Evolutionary conservation across 1,284 basidiomycete genomes (phyloP), one percentile per base, ranked within the genome.

Genomic region (Dichomitus squalens): DNA sequence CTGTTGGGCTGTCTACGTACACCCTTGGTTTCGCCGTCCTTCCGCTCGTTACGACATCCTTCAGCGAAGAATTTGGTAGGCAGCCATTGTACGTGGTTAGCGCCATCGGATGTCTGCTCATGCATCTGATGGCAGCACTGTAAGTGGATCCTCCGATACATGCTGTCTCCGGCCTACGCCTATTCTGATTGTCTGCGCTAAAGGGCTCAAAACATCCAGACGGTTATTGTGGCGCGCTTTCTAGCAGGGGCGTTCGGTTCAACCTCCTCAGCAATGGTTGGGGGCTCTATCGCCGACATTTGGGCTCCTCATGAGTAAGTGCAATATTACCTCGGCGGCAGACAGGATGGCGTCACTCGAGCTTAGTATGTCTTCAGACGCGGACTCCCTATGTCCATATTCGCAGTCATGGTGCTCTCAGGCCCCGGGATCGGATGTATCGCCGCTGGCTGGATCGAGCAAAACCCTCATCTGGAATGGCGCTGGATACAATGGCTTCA

Each of bases 401-500:
- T 89, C 65, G 74, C 85, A 2, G 64, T 86, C 2, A 73, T 76
- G n/a, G 84, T 82, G 0, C 71, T 91, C 27, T 80, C 79, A 20
- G 82, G 81, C 1, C 84, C 83, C 0, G 88, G 88, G 0, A 58
- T 91, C 1, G 90, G 88, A 1, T 84, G 88, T 1, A 73, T 88
- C 0, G 75, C 80, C n/a, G 80, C 84, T 4, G 87, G 86, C 3
- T 92, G 85, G 83, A 83, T 91, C 7, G 88, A 89, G 65, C 80
- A 84, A 65, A 82, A 87, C 57, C 70, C 74, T 0, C 73, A 73
- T 7, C 68, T 93, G 33, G 76, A 78, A 53, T 93, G 92, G 91
- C 78, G 88, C 35, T 93, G 91, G 90, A 90, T 93, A 12, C 85
- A 92, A 71, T 92, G 90, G 89, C 80, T 92, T 29, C 83, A 88